Conservation (phyloP, 306 rosid species). For the Dalbergia cultrata region DNA sequence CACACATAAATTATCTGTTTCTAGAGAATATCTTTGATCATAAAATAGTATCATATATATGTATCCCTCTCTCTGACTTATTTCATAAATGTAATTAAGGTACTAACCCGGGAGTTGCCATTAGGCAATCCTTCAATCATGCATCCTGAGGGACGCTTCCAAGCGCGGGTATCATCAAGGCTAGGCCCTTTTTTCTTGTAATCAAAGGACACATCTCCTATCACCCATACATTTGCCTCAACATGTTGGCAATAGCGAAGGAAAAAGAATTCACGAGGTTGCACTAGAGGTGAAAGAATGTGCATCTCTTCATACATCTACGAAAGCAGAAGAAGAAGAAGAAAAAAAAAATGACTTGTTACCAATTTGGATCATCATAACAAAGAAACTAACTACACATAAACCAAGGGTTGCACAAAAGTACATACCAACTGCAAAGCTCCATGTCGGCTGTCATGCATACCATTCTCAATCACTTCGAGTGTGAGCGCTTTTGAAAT, state of each 20-base stretch:
- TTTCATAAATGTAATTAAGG: too few relatives aligned
- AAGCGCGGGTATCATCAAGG: conserved; percentile 28
- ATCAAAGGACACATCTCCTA: conserved; percentile 70
- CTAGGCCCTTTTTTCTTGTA: conserved; percentile 34
- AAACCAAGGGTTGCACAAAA: neutral
- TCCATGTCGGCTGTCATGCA: conserved; percentile 49
- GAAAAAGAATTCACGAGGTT: conserved; percentile 61
- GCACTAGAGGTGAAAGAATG: conserved; percentile 72
- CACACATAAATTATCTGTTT: neutral
- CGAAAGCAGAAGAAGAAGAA: neutral
- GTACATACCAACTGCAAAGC: conserved; percentile 63
- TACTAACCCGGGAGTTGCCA: conserved; percentile 61
- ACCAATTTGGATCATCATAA: neutral
- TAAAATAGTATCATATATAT: too few relatives aligned
- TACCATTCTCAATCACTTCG: conserved; percentile 61
- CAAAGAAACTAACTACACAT: neutral
- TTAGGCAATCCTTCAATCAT: conserved; percentile 59
- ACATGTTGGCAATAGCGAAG: conserved; percentile 70
- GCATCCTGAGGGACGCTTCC: conserved; percentile 85
- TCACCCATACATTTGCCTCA: conserved; percentile 58
- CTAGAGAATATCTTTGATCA: too few relatives aligned
- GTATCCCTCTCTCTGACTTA: too few relatives aligned
- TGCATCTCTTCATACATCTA: conserved; percentile 83
- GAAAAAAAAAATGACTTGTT: neutral
- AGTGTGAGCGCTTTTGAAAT: conserved; percentile 59